Percentiles rank a stretch among this genome's conserved stretches.
Conservation (phyloP, 345 rosid genomes). For the Clausena lansium region DNA sequence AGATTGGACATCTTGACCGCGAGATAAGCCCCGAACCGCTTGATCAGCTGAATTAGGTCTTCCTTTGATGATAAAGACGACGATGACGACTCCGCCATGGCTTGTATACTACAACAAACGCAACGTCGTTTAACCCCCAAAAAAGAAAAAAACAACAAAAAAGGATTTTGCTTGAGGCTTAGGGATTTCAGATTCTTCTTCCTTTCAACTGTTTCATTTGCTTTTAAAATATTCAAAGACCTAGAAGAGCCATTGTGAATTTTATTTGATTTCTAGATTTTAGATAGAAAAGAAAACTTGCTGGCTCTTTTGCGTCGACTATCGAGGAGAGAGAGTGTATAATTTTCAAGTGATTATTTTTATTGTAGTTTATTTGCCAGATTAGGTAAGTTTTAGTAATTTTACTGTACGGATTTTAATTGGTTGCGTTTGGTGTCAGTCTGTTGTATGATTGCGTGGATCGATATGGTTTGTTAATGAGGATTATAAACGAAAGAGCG, state of each 20-base stretch:
- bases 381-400: background rate
- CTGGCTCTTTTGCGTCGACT: background rate
- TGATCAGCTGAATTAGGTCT: constrained; percentile 78
- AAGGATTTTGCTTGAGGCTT: background rate
- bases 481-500: background rate
- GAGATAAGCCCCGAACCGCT: constrained; percentile 83
- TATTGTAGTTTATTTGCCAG: background rate
- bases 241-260: background rate
- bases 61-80: constrained; percentile 58
- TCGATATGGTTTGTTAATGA: background rate
- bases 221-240: background rate
- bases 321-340: background rate
- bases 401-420: background rate
- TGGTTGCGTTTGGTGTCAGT: background rate
- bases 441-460: background rate
- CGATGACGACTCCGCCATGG: constrained; percentile 57
- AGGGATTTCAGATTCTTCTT: constrained; percentile 15
- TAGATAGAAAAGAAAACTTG: background rate
- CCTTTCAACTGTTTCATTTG: background rate
- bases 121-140: background rate
- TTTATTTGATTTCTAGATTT: background rate
- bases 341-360: too few species aligned
- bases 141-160: background rate
- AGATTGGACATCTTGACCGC: constrained; percentile 64
- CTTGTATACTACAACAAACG: background rate